Conservation (phyloP, 192 early-diverging fungal genomes). For the Allomyces javanicus region DNA sequence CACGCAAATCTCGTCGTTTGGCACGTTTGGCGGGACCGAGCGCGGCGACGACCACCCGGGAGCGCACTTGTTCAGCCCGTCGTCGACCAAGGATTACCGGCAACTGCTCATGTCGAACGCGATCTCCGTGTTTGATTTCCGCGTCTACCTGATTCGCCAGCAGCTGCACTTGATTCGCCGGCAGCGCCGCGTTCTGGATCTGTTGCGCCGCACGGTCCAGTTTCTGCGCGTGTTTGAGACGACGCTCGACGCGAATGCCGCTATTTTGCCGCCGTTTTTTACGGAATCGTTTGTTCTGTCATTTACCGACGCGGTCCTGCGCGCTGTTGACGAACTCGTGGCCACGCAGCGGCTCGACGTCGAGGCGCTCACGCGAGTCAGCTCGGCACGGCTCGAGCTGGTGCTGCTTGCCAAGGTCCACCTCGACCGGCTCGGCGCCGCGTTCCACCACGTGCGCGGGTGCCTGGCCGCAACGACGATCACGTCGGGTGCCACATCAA, state of each 20-base stretch:
- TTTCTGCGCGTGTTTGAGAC: background rate
- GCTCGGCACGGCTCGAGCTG: background rate
- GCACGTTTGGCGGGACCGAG: conserved; percentile 68
- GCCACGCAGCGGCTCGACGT: background rate
- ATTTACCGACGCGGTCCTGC: background rate
- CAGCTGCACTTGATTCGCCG: conserved; percentile 61
- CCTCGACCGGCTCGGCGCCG: background rate
- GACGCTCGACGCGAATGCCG: background rate
- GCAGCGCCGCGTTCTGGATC: conserved; percentile 39
- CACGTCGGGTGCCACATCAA: too few species aligned
- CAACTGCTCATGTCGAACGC: conserved; percentile 75
- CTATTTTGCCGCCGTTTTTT: background rate
- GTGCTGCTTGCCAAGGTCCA: background rate
- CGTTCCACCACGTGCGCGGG: background rate
- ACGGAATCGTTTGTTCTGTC: background rate
- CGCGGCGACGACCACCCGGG: conserved; percentile 73
- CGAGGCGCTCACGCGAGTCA: background rate
- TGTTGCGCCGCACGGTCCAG: conserved; percentile 12
- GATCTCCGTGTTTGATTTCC: conserved; percentile 88
- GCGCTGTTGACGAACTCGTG: background rate
- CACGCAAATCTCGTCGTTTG: conserved; percentile 82
- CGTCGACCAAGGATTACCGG: conserved; percentile 51
- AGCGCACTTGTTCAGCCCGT: conserved; percentile 39
- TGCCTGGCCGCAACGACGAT: background rate
- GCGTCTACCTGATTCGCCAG: conserved; percentile 85